Evolutionary conservation across 371 early-diverging fungal genomes (phyloP).

Genomic region (Funneliformis caledonium): DNA sequence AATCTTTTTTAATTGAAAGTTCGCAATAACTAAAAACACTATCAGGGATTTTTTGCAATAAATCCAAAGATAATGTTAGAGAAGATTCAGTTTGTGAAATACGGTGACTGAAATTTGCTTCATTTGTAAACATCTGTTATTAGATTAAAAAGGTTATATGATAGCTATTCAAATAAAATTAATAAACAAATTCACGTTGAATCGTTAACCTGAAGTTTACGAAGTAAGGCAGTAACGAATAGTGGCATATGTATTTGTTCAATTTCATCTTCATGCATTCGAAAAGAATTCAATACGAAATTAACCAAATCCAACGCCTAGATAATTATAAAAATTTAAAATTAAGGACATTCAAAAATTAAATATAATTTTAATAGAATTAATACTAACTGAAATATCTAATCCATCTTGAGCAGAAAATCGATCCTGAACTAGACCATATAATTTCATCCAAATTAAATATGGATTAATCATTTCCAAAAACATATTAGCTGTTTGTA

Average conservation of each 20-base stretch:
- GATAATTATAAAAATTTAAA: not conserved
- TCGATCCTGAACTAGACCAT: slow-evolving; percentile 56
- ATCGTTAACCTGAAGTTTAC: slow-evolving; percentile 56
- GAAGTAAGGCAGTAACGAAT: slow-evolving; percentile 63
- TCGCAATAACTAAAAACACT: slow-evolving; percentile 45
- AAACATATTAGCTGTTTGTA: slow-evolving; percentile 86
- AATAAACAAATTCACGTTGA: not conserved
- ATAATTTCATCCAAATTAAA: slow-evolving; percentile 77
- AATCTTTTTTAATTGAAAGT: not conserved
- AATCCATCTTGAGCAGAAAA: slow-evolving; percentile 47
- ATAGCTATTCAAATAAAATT: not conserved
- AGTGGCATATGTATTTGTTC: slow-evolving; percentile 80
- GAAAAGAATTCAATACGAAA: slow-evolving; percentile 71
- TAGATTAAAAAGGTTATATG: not conserved
- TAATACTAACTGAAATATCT: slow-evolving; percentile 41
- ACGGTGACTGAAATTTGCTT: slow-evolving; percentile 14
- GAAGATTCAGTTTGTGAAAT: slow-evolving; percentile 32
- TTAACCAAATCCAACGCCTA: slow-evolving; percentile 62
- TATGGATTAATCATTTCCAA: slow-evolving; percentile 86
- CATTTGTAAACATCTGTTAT: slow-evolving; percentile 19
- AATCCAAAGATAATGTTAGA: slow-evolving; percentile 26
- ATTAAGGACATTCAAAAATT: not conserved
- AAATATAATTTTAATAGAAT: not conserved
- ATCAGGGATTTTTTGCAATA: slow-evolving; percentile 49
- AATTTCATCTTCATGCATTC: slow-evolving; percentile 81